phyloP scores from a whole-genome alignment of 192 early-diverging fungal species.

The Allomyces javanicus region DNA sequence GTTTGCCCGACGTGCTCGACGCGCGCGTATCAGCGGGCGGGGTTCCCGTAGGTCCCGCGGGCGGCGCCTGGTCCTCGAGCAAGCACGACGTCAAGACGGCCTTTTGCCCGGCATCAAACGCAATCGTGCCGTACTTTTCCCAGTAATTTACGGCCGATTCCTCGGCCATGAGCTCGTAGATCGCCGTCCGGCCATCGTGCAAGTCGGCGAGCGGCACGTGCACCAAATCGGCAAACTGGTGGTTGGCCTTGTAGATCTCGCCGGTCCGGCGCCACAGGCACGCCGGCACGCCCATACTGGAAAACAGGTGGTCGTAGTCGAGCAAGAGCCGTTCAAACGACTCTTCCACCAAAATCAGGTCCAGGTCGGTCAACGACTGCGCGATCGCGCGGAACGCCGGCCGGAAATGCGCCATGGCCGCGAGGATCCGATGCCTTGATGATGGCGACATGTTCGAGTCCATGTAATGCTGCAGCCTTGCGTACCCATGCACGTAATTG shows the following conservation, averaged over 20 bases:
- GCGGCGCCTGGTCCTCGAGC: constrained; percentile 36
- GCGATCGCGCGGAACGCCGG: constrained; percentile 75
- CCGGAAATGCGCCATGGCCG: constrained; percentile 71
- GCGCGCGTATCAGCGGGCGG: not conserved
- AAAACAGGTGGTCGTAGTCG: constrained; percentile 90
- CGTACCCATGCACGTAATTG: constrained; percentile 84
- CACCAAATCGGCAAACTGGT: constrained; percentile 78
- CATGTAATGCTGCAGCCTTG: constrained; percentile 77
- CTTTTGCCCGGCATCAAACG: constrained; percentile 90
- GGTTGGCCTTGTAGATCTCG: constrained; percentile 90
- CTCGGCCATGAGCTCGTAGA: constrained; percentile 61
- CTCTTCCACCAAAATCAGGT: constrained; percentile 87
- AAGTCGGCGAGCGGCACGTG: constrained; percentile 65
- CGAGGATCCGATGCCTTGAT: constrained; percentile 57
- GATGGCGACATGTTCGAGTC: constrained; percentile 57
- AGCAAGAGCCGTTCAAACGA: constrained; percentile 82
- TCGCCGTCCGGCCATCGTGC: constrained; percentile 44
- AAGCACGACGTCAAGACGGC: constrained; percentile 87
- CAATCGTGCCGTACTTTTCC: constrained; percentile 88
- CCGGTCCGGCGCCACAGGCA: constrained; percentile 90
- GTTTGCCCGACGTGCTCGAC: constrained; percentile 1
- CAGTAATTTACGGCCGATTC: constrained; percentile 91
- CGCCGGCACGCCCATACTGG: constrained; percentile 84
- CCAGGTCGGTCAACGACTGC: constrained; percentile 76
- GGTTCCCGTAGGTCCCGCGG: constrained; percentile 16